Evolutionary conservation across 2,329 filamentous ascomycete genomes (phyloP).

Genomic region (Epichloe gansuensis): DNA sequence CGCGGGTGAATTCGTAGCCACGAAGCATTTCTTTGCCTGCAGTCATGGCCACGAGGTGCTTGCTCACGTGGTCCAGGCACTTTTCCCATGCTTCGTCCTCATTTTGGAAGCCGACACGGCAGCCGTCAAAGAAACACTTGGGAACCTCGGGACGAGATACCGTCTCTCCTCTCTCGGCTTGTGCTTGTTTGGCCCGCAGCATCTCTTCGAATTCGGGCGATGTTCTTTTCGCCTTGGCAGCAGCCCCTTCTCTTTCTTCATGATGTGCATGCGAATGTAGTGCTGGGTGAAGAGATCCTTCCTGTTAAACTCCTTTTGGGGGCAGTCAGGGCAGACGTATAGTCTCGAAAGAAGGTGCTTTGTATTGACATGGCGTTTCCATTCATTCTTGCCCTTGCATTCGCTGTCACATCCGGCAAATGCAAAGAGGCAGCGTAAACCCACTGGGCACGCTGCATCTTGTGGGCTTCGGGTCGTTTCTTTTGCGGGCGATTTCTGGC

Average conservation of each 20-base stretch:
- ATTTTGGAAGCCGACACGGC: conserved; percentile 41
- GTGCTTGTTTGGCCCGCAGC: conserved; percentile 22
- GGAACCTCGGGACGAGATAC: conserved; percentile 44
- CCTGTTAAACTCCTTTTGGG: conserved; percentile 61
- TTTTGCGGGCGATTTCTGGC: conserved; percentile 19
- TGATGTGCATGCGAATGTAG: conserved; percentile 69
- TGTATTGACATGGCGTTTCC: conserved; percentile 78
- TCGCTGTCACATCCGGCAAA: conserved; percentile 62
- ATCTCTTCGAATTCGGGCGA: conserved; percentile 35
- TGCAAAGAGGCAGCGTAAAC: conserved; percentile 65
- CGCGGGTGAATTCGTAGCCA: background rate
- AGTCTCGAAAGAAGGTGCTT: conserved; percentile 66
- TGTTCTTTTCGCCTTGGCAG: conserved; percentile 23
- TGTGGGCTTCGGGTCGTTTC: background rate
- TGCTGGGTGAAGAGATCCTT: conserved; percentile 90
- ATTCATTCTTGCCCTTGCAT: conserved; percentile 82
- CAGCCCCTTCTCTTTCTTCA: conserved; percentile 21
- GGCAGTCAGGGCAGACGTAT: conserved; percentile 63
- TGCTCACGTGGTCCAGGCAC: conserved; percentile 77
- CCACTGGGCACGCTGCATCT: background rate
- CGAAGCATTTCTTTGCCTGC: background rate
- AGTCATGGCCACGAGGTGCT: conserved; percentile 51
- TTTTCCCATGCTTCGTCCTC: conserved; percentile 62
- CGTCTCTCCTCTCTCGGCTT: background rate
- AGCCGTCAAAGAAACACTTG: conserved; percentile 50